Evolutionary conservation across 345 rosid species (phyloP).

Genomic region (Brassica napus): Da-Ae NC_063442.1:11186001-11186500

Average conservation of each 20-base stretch:
- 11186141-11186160: slow-evolving; percentile 52
- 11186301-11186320: slow-evolving; percentile 49
- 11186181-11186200: slow-evolving; percentile 45
- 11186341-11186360: slow-evolving; percentile 58
- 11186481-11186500: slow-evolving; percentile 98
- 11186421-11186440: slow-evolving; percentile 94
- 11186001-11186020: slow-evolving; percentile 84
- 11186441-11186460: slow-evolving; percentile 96
- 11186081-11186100: slow-evolving; percentile 93
- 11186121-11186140: slow-evolving; percentile 62
- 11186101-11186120: slow-evolving; percentile 84
- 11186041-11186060: slow-evolving; percentile 75
- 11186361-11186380: slow-evolving; percentile 89
- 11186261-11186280: slow-evolving; percentile 47
- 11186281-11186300: slow-evolving; percentile 47
- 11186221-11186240: slow-evolving; percentile 51
- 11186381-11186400: slow-evolving; percentile 78
- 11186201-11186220: slow-evolving; percentile 51
- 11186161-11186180: slow-evolving; percentile 52
- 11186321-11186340: slow-evolving; percentile 49
- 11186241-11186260: slow-evolving; percentile 46
- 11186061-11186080: slow-evolving; percentile 66
- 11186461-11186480: slow-evolving; percentile 96
- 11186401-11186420: slow-evolving; percentile 98
- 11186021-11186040: slow-evolving; percentile 92